A percentile compares a stretch with the other conserved stretches of the same genome.
Conservation (phyloP, 2,329 filamentous ascomycete species). For the Rosellinia necatrix region DNA sequence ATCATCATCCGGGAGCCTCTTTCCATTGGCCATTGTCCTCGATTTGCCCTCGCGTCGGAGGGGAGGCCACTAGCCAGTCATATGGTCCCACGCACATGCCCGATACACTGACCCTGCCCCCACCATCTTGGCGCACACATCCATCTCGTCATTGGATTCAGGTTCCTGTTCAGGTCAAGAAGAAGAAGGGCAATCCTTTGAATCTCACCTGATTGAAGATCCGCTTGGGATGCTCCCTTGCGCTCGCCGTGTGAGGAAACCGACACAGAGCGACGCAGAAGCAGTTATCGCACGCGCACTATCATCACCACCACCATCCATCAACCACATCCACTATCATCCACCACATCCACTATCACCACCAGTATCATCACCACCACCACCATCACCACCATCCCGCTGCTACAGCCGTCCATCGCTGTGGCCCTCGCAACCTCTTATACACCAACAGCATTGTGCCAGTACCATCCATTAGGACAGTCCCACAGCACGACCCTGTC, state of each 20-base stretch:
- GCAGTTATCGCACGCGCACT: neutral
- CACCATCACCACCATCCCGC: neutral
- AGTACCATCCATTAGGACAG: constrained; percentile 1
- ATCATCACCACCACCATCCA: neutral
- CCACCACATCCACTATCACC: neutral
- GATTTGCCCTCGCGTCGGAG: constrained; percentile 32
- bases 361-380: neutral
- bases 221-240: constrained; percentile 15
- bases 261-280: constrained; percentile 5
- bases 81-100: constrained; percentile 38
- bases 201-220: constrained; percentile 33
- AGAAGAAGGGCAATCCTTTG: constrained; percentile 27
- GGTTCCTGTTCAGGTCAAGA: too few relatives aligned
- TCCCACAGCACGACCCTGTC: neutral
- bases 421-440: neutral
- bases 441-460: constrained; percentile 15
- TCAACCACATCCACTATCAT: too few relatives aligned
- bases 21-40: constrained; percentile 30
- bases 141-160: constrained; percentile 34
- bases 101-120: constrained; percentile 40
- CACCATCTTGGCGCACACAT: constrained; percentile 33
- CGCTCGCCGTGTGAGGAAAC: constrained; percentile 2
- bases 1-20: constrained; percentile 15
- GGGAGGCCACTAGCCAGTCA: constrained; percentile 34
- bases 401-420: neutral